Evolutionary conservation across 2,329 filamentous ascomycete genomes (phyloP).

Genomic region (Tolypocladium nubicola): DNA sequence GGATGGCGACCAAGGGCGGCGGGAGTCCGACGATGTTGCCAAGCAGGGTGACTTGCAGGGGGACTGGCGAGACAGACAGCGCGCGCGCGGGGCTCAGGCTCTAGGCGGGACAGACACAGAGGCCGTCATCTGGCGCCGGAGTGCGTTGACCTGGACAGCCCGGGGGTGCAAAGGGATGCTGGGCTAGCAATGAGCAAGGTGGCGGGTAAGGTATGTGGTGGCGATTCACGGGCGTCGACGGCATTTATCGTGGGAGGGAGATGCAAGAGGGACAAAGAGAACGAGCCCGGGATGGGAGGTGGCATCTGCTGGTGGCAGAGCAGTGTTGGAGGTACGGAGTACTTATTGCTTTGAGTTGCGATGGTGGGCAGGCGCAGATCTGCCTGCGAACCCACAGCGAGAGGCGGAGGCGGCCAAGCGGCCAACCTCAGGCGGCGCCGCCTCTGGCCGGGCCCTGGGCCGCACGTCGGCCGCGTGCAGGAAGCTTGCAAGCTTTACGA

Average conservation of each 20-base stretch:
- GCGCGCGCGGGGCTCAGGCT: conserved; percentile 12
- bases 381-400: not conserved
- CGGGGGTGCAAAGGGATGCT: conserved; percentile 4
- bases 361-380: not conserved
- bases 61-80: conserved; percentile 6
- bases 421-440: not conserved
- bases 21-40: conserved; percentile 3
- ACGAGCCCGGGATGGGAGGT: not conserved
- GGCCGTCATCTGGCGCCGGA: conserved; percentile 12
- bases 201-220: not conserved
- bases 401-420: not conserved
- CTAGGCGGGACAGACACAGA: conserved; percentile 10
- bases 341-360: not conserved
- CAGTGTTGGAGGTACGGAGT: not conserved
- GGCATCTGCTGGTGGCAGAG: not conserved
- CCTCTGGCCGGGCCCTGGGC: not conserved
- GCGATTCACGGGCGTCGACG: not conserved
- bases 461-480: not conserved
- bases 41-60: not conserved
- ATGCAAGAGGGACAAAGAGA: not conserved
- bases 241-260: not conserved
- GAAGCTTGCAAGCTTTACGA: not conserved
- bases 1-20: not conserved
- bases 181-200: conserved; percentile 8
- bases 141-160: not conserved